phyloP scores from a whole-genome alignment of 2,329 filamentous ascomycete genomes.

The Chaetoscypha palmicola region DNA sequence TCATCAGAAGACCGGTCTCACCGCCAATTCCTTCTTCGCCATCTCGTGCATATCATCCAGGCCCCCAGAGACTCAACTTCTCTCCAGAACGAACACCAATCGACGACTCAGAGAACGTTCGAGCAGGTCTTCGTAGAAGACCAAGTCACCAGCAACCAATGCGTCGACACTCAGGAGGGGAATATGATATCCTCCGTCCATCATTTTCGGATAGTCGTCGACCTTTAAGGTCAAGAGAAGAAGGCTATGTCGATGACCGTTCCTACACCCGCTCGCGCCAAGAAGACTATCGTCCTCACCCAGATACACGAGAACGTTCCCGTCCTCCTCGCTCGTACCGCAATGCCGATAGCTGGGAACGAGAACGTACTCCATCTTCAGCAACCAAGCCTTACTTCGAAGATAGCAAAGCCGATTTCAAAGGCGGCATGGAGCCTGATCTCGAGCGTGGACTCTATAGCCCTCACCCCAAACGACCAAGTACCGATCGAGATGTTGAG shows the following conservation, averaged over 20 bases:
- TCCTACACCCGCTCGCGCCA: not conserved
- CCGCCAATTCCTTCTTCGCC: conserved; percentile 11
- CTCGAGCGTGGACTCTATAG: conserved; percentile 16
- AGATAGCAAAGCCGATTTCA: conserved; percentile 15
- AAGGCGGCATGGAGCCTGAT: conserved; percentile 8
- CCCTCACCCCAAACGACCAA: conserved; percentile 12
- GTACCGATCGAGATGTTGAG: conserved; percentile 13
- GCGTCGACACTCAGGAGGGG: conserved; percentile 17
- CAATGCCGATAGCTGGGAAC: conserved; percentile 18
- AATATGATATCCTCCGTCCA: conserved; percentile 16
- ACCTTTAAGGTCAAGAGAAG: conserved; percentile 16
- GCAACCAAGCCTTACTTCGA: conserved; percentile 24
- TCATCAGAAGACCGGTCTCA: conserved; percentile 16
- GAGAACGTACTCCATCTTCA: conserved; percentile 11
- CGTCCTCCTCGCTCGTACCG: conserved; percentile 24
- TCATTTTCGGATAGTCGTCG: conserved; percentile 9
- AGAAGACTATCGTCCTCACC: conserved; percentile 16
- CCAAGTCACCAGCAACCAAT: conserved; percentile 12
- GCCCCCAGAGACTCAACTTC: conserved; percentile 7
- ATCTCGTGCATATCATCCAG: conserved; percentile 13
- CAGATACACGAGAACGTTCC: conserved; percentile 21
- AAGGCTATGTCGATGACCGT: conserved; percentile 17
- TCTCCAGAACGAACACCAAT: conserved; percentile 19
- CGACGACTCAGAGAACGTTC: conserved; percentile 9
- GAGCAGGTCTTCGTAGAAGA: conserved; percentile 19